Conservation (phyloP, 164 flowering plant genomes). For the Sextonia rubra region DNA sequence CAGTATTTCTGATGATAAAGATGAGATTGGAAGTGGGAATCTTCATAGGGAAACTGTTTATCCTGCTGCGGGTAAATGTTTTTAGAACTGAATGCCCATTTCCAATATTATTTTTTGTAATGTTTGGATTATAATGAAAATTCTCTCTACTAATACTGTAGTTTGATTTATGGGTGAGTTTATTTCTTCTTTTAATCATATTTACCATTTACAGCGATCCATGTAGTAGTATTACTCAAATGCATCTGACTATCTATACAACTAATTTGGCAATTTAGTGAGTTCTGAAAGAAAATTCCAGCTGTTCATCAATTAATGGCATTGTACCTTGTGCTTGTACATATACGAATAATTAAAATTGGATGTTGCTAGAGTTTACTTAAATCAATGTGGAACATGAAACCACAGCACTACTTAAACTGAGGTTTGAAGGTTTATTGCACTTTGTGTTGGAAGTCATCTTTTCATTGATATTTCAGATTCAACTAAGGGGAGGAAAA, state of each 20-base stretch:
- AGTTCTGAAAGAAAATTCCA: background rate
- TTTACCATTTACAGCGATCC: no score
- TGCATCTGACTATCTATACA: background rate
- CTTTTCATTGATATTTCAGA: background rate
- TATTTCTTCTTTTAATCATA: background rate
- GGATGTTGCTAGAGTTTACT: background rate
- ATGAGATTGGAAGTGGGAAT: background rate
- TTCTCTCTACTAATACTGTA: background rate
- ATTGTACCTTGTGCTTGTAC: background rate
- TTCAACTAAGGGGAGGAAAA: background rate
- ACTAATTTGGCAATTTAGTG: background rate
- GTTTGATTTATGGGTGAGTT: background rate
- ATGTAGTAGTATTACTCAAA: no score
- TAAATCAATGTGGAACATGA: background rate
- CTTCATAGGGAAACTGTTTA: background rate
- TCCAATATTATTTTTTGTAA: background rate
- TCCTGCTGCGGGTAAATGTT: conserved; percentile 1
- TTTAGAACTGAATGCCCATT: background rate
- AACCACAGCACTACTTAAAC: background rate
- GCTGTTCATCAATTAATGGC: background rate
- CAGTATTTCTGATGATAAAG: background rate
- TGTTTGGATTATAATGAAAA: background rate
- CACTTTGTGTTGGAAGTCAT: background rate
- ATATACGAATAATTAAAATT: no score
- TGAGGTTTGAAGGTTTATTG: background rate